Evolutionary conservation across 2,329 filamentous ascomycete genomes (phyloP), one percentile per base, ranked within the genome.

Genomic region (Podosphaera fusca): DNA sequence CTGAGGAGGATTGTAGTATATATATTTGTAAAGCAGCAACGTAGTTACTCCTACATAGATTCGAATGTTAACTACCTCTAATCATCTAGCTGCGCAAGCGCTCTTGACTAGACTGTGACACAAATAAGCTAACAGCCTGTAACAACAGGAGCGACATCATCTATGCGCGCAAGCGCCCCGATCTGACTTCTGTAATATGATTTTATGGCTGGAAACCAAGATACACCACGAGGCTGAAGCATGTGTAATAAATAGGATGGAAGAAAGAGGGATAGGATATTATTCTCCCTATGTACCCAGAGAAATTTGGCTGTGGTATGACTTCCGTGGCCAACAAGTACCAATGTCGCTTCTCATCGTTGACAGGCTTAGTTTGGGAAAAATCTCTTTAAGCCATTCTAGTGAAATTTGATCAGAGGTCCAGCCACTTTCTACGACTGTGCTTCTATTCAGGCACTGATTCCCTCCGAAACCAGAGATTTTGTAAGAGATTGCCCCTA

Each of bases 191-290:
- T 5, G 60, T 66, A 66, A 61, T 59, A 55, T 47, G 55, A 51
- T 66, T 64, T 2, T 65, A 57, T 33, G 58, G 59, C 6, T 57
- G 59, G 61, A 66, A 66, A 12, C 21, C 61, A 46, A 58, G 46
- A 56, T 40, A 65, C 59, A 58, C 65, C 59, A 59, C 58, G 63
- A 51, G 64, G 64, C 62, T 66, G 60, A 40, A 65, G 62, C 59
- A 64, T 60, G 55, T 61, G 47, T 14, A 61, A 62, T 49, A 61
- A 60, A 56, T 64, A 59, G 47, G 60, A 62, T 10, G 58, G 60
- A 21, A 63, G 58, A 50, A n/a, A 54, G 6, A 36, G 29, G n/a
- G 29, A 10, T 36, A 36, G 29, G 6, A 38, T 42, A 9, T 54
- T 36, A 9, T 54, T 5, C 21, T n/a, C 14, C 4, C 8, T 4